Evolutionary conservation across 2,329 filamentous ascomycete species (phyloP).

Genomic region (Phialophora macrospora): DNA sequence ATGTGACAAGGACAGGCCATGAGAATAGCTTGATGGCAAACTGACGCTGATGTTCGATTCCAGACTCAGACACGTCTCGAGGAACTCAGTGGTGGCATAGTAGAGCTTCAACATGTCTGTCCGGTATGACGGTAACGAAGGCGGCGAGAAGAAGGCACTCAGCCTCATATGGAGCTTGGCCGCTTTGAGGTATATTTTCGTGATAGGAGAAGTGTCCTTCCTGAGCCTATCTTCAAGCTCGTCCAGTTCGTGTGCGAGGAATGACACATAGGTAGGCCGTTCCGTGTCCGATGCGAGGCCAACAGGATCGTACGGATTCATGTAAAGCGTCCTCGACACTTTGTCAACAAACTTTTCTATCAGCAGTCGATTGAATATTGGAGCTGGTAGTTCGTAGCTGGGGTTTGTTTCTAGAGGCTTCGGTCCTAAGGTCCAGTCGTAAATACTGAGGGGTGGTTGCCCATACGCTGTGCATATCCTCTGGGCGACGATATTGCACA

Average conservation of each 20-base stretch:
- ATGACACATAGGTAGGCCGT: conserved; percentile 51
- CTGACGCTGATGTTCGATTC: conserved; percentile 47
- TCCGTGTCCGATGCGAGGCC: conserved; percentile 54
- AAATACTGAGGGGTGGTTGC: conserved; percentile 66
- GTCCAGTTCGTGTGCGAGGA: conserved; percentile 54
- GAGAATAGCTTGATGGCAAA: conserved; percentile 38
- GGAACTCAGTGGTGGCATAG: conserved; percentile 52
- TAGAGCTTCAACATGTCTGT: conserved; percentile 53
- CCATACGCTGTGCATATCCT: conserved; percentile 71
- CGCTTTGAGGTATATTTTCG: conserved; percentile 54
- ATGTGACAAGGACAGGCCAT: conserved; percentile 54
- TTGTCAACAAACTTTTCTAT: conserved; percentile 65
- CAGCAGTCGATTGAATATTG: conserved; percentile 58
- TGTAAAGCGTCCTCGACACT: conserved; percentile 62
- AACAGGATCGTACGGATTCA: conserved; percentile 60
- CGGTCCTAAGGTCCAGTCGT: conserved; percentile 61
- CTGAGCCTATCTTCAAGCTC: conserved; percentile 59
- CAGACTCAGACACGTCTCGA: conserved; percentile 54
- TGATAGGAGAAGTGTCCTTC: conserved; percentile 51
- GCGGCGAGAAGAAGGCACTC: conserved; percentile 57
- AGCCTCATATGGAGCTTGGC: conserved; percentile 55
- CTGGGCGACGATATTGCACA: conserved; percentile 71
- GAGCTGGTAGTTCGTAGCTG: conserved; percentile 57
- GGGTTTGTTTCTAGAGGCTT: conserved; percentile 49
- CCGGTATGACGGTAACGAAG: conserved; percentile 52